Evolutionary conservation across 2,329 filamentous ascomycete genomes (phyloP).

Genomic region (Lasiodiplodia gonubiensis): DNA sequence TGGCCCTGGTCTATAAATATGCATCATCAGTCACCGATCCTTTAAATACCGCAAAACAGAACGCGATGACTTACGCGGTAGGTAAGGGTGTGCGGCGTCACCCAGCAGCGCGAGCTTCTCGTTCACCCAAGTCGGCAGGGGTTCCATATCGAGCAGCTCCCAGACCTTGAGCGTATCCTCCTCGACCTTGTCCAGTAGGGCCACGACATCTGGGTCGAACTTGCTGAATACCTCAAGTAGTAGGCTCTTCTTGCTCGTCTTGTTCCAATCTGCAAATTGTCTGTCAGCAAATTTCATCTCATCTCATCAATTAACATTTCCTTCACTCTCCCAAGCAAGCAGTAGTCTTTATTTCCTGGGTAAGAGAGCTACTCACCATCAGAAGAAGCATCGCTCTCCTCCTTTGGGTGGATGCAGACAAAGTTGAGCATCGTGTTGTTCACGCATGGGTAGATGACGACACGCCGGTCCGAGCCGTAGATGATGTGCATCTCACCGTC

Average conservation of each 20-base stretch:
- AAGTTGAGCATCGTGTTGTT: slow-evolving; percentile 57
- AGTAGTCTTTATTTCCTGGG: not conserved
- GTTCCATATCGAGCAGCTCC: slow-evolving; percentile 59
- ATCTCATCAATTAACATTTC: not conserved
- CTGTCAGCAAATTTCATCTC: not conserved
- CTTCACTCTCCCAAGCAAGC: not conserved
- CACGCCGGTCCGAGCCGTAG: slow-evolving; percentile 50
- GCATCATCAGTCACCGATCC: not conserved
- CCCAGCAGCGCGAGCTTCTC: slow-evolving; percentile 64
- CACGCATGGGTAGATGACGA: slow-evolving; percentile 56
- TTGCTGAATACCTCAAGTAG: slow-evolving; percentile 49
- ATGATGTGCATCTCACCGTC: slow-evolving; percentile 53
- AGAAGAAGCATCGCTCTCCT: slow-evolving; percentile 23
- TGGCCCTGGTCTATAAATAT: slow-evolving; percentile 59
- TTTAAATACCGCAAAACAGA: slow-evolving; percentile 32
- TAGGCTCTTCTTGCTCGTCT: slow-evolving; percentile 43
- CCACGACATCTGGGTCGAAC: slow-evolving; percentile 45
- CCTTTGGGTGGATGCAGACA: slow-evolving; percentile 49
- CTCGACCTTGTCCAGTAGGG: slow-evolving; percentile 48
- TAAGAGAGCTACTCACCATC: not conserved
- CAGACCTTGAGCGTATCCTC: slow-evolving; percentile 46
- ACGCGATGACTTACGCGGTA: slow-evolving; percentile 57
- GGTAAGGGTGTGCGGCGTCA: slow-evolving; percentile 72
- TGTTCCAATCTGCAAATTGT: slow-evolving; percentile 41
- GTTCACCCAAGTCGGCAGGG: slow-evolving; percentile 61